Base-by-base conservation (phyloP, 805 yeast species). In the Saccharomyces paradoxus region DNA sequence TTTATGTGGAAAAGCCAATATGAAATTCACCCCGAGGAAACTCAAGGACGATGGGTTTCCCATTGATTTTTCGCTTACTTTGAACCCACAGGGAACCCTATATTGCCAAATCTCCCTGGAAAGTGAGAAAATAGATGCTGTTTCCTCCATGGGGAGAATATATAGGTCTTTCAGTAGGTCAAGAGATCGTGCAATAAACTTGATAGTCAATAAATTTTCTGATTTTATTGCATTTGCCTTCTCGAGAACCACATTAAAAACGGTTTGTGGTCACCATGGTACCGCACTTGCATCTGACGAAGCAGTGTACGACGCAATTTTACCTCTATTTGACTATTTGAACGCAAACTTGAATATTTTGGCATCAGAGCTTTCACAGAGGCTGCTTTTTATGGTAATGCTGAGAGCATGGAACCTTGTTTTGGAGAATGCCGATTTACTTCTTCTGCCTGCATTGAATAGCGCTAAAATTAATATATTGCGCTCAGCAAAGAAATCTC, bases 321-420 rank as follows among this genome's bases (percentile, higher is more conserved):
- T 78, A 59, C 92, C 95, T 0, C 71, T 89, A 41, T 87, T 84
- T 65, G 86, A 86, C 57, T 87, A 86, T 62, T 72, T 89, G 64
- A 86, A 87, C 61, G 74, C 81, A 50, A 88, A 86, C 61, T 74
- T 89, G 49, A 77, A 77, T 52, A 82, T 85, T 1, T 70, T 89
- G 46, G 89, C 89, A 0, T 72, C 78, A 10, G 77, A 74, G 41
- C 68, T 89, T 46, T 79, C 88, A 0, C 72, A 76, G 21, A 82
- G 77, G 1, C 69, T 86, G 32, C 69, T 86, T 17, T 65, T 79
- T 51, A 79, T 81, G 58, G 87, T 88, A 0, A 86, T 89, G 87
- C 63, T 84, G 0, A 85, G 84, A 51, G 81, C 92, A 0, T 92
- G 98, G 98, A 71, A 74, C n/a, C 82, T 82, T 12, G 82, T 89